Evolutionary conservation across 1,284 basidiomycete genomes (phyloP), one percentile per base, ranked within the genome.

Genomic region (Gomphus sp.): DNA sequence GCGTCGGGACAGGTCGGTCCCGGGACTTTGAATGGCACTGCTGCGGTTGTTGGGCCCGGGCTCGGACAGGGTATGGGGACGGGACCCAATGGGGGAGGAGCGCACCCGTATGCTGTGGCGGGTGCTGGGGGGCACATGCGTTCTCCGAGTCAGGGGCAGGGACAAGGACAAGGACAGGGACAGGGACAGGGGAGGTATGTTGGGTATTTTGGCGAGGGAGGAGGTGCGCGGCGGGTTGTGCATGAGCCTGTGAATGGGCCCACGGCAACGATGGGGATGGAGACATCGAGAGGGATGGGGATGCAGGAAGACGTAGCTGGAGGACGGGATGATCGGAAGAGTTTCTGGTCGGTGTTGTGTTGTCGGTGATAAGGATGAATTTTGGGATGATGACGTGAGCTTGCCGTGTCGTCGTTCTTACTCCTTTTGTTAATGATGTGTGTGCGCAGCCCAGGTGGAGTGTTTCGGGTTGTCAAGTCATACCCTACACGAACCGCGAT

Each of bases 51-150:
- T 59, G 72, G 69, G 4, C 81, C 84, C n/a, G n/a, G n/a, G n/a
- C n/a, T n/a, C n/a, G n/a, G 79, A 76, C 73, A n/a, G 72, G 81
- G n/a, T 18, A 83, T 81, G 62, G 80, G 80, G 62, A 74, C 79
- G 55, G 69, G 74, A 56, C 74, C 71, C n/a, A 73, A 74, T 34
- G 50, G 39, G 18, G 50, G 22, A 14, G 31, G n/a, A n/a, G n/a
- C 54, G 12, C 62, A 63, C 55, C 62, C 62, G 9, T 63, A 63
- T 36, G 62, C 62, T 33, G 61, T 51, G 52, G 62, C 61, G 8
- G 58, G 50, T 37, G 56, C 60, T 7, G 58, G 58, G 8, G 56
- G 52, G 14, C 60, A 57, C 18, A 47, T 59, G 22, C 53, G 60
- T 2, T 55, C 18, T 6, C 49, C 52, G 5, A 53, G 55, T 9